Base-by-base conservation (phyloP, 2,329 filamentous ascomycete species). In the Hysterium pulicare region DNA sequence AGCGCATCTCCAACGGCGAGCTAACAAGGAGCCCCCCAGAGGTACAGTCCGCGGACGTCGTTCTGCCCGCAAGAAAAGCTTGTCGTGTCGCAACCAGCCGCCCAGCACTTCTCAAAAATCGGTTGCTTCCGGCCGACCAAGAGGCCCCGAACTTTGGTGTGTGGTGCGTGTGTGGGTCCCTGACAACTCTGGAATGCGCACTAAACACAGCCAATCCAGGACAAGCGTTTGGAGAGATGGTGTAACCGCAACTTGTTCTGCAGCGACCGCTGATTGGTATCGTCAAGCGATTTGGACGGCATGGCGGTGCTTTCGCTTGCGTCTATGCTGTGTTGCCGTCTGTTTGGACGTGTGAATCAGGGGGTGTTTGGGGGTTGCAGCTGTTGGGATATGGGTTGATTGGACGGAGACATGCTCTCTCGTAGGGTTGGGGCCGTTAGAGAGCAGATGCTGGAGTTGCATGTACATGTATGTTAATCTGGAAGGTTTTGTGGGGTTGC, bases 71-170 rank as follows among this genome's bases (percentile, higher is more conserved):
- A 15, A 26, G 10, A 8, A 16, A 17, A 21, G 6, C 19, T 16
- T 31, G 8, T 23, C 37, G 38, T 45, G 38, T 57, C 44, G 57
- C 58, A 62, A 62, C 54, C 58, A 61, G 51, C 48, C 44, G 41
- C 5, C 28, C 16, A 38, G 22, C 17, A 49, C n/a, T n/a, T n/a
- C n/a, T n/a, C n/a, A n/a, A n/a, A 36, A 19, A 45, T 58, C 54
- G 58, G 59, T 58, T 61, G 54, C 56, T 62, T 61, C 61, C 59
- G 57, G 56, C 34, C 38, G 58, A 61, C 57, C 57, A 44, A 50
- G 48, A 44, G 15, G 33, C 17, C 17, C 13, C 13, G 33, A 5
- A 6, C 33, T 16, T 9, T 15, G 35, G 13, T 3, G 28, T 16
- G 13, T 11, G 28, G 5, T 11, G 28, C 16, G 8, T 31, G 28